phyloP scores from a whole-genome alignment of 2,329 filamentous ascomycete genomes.

The Ophiostoma sp. region DNA sequence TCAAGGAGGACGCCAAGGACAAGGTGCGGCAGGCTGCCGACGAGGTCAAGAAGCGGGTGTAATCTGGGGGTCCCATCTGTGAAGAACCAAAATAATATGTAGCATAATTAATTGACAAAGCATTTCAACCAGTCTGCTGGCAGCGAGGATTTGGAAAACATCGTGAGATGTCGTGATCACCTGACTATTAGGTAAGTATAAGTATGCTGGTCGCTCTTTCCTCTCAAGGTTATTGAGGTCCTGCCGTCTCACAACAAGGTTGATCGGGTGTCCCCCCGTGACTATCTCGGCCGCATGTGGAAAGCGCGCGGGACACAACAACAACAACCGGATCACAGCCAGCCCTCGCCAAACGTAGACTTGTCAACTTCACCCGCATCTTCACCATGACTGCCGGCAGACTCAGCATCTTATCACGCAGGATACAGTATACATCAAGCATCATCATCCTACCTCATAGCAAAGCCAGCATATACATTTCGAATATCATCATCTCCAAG shows the following conservation, averaged over 20 bases:
- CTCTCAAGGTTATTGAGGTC: not conserved
- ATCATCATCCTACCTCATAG: not conserved
- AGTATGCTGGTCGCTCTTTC: not conserved
- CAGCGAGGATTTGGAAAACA: not conserved
- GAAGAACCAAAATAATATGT: not conserved
- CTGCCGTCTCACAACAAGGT: not conserved
- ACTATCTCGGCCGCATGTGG: not conserved
- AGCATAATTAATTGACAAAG: constrained; percentile 9
- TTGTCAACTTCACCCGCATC: not conserved
- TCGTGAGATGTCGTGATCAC: not conserved
- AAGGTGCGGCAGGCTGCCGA: constrained; percentile 43
- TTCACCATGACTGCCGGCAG: not conserved
- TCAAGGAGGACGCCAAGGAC: constrained; percentile 30
- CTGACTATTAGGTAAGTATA: not conserved
- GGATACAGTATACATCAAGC: not conserved
- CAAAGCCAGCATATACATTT: not conserved
- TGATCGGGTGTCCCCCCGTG: not conserved
- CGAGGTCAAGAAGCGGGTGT: constrained; percentile 32
- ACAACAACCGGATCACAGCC: not conserved
- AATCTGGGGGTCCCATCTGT: not conserved
- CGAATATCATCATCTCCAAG: not conserved
- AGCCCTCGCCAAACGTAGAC: not conserved
- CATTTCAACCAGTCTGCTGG: not conserved
- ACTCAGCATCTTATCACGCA: not conserved
- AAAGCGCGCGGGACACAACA: not conserved